These are phyloP conservation scores for Rhypophila decipiens DNA, from an alignment of 495 filamentous ascomycete genomes.

Conservation along the genomic window DNA sequence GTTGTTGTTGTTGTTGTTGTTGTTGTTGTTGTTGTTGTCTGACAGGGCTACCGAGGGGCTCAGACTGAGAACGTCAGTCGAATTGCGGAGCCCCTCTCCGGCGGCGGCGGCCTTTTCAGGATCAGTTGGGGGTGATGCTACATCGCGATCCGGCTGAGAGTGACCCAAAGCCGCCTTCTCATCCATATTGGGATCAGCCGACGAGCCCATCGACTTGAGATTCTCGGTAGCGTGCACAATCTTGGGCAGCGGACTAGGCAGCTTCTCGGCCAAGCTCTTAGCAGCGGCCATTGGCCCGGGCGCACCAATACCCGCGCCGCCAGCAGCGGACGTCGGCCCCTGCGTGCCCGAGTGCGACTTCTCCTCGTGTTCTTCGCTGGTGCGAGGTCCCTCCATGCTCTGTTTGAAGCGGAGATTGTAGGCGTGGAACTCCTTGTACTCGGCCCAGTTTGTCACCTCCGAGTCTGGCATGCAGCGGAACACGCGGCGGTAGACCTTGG, in stretches of 20 bases:
- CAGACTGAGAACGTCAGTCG: background rate
- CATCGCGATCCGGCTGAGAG: background rate
- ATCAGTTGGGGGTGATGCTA: slow-evolving; percentile 5
- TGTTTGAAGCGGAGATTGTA: slow-evolving; percentile 77
- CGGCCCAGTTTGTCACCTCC: slow-evolving; percentile 87
- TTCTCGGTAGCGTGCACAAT: background rate
- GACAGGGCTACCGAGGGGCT: background rate
- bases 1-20: too few relatives aligned
- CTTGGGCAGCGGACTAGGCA: slow-evolving; percentile 3
- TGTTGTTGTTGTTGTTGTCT: too few relatives aligned
- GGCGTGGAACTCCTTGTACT: slow-evolving; percentile 80
- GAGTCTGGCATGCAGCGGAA: slow-evolving; percentile 97
- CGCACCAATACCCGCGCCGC: slow-evolving; percentile 23
- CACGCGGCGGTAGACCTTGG: slow-evolving; percentile 82
- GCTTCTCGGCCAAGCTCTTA: slow-evolving; percentile 14
- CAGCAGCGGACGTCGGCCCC: slow-evolving; percentile 13
- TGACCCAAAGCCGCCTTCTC: slow-evolving; percentile 16
- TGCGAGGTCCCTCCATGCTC: slow-evolving; percentile 43
- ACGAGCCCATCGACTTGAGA: background rate
- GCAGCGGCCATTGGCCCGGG: slow-evolving; percentile 17
- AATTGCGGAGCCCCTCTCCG: background rate
- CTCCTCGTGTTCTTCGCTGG: slow-evolving; percentile 31
- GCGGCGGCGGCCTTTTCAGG: slow-evolving; percentile 31
- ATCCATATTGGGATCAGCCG: slow-evolving; percentile 1
- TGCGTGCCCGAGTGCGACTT: slow-evolving; percentile 14